These are phyloP conservation scores for Vicia sativa DNA, from an alignment of 306 rosid species.

Conservation along the genomic window DNA sequence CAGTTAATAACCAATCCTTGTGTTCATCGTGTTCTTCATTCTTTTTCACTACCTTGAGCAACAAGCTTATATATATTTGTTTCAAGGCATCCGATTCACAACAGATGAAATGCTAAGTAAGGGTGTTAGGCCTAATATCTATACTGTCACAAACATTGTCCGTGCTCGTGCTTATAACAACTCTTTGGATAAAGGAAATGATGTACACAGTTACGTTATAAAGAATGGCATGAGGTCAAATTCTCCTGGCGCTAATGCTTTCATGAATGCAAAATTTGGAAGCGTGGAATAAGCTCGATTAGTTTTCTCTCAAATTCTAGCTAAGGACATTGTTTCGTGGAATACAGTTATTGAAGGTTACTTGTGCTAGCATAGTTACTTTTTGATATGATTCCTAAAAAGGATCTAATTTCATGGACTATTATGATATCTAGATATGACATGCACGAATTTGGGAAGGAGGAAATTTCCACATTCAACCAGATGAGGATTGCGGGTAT, in stretches of 20 bases:
- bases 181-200: constrained; percentile 56
- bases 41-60: too few relatives aligned
- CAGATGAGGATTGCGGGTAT: constrained; percentile 41
- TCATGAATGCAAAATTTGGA: constrained; percentile 79
- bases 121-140: constrained; percentile 54
- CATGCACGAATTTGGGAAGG: constrained; percentile 72
- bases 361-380: constrained; percentile 12
- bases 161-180: constrained; percentile 62
- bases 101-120: constrained; percentile 58
- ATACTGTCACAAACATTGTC: constrained; percentile 58
- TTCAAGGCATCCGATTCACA: too few relatives aligned
- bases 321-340: too few relatives aligned
- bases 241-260: constrained; percentile 68
- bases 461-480: constrained; percentile 55
- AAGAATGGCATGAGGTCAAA: constrained; percentile 51
- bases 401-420: constrained; percentile 42
- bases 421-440: constrained; percentile 52
- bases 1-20: too few relatives aligned
- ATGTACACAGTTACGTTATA: constrained; percentile 54
- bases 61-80: too few relatives aligned
- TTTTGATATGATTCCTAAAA: constrained; percentile 39
- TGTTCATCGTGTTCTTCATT: too few relatives aligned
- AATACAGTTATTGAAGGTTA: too few relatives aligned
- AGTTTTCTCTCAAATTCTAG: constrained; percentile 26
- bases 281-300: constrained; percentile 67